Conservation (phyloP, 352 stramenopile genomes). For the Globisporangium uncinulatum region DNA sequence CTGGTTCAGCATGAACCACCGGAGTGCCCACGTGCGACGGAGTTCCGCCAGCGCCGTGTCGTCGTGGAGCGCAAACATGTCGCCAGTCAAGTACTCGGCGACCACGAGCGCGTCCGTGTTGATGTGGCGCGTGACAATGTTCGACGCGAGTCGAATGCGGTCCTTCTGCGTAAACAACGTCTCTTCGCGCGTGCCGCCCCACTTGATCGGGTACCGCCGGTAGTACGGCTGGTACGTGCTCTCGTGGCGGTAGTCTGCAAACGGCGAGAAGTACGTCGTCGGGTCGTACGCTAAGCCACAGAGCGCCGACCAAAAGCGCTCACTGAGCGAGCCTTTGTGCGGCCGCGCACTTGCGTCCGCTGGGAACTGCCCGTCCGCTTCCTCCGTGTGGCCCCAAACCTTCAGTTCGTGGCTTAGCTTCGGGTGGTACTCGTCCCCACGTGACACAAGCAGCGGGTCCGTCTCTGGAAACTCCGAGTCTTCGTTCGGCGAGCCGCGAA, state of each 20-base stretch:
- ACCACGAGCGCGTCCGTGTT: slow-evolving; percentile 63
- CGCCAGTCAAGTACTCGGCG: slow-evolving; percentile 41
- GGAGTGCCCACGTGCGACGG: slow-evolving; percentile 62
- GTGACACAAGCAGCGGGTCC: slow-evolving; percentile 62
- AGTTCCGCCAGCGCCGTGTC: slow-evolving; percentile 59
- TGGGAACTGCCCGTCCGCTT: slow-evolving; percentile 56
- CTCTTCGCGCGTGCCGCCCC: slow-evolving; percentile 59
- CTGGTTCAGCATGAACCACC: slow-evolving; percentile 74
- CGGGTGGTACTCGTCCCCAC: slow-evolving; percentile 60
- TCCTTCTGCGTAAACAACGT: slow-evolving; percentile 81
- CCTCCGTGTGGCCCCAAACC: slow-evolving; percentile 71
- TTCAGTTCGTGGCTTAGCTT: slow-evolving; percentile 44
- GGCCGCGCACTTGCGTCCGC: slow-evolving; percentile 37
- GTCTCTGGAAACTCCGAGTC: slow-evolving; percentile 50
- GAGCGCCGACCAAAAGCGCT: slow-evolving; percentile 52
- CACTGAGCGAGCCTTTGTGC: slow-evolving; percentile 10
- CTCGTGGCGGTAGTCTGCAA: slow-evolving; percentile 72
- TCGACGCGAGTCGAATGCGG: slow-evolving; percentile 59
- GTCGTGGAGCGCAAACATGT: slow-evolving; percentile 89
- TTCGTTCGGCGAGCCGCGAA: slow-evolving; percentile 30
- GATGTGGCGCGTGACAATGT: slow-evolving; percentile 75
- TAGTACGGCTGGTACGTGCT: slow-evolving; percentile 74
- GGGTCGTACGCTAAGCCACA: slow-evolving; percentile 67
- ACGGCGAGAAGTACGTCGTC: slow-evolving; percentile 76
- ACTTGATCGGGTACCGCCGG: slow-evolving; percentile 71